Conservation (phyloP, 805 yeast genomes). For the Saccharomycopsis javanensis region DNA sequence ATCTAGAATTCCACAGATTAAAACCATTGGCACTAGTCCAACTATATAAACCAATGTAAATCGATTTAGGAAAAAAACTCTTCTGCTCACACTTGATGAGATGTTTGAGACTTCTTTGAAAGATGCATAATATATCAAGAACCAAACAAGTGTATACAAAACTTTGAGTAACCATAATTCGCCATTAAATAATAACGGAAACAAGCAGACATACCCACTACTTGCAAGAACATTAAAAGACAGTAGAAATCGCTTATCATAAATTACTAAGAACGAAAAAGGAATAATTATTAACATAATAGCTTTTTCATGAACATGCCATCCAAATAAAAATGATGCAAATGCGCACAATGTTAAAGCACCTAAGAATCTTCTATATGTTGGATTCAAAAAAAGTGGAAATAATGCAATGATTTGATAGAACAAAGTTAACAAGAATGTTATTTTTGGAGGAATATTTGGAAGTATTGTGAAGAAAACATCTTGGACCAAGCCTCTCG, state of each 20-base stretch:
- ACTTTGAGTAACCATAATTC: slow-evolving; percentile 73
- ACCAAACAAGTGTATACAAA: slow-evolving; percentile 76
- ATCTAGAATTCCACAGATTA: slow-evolving; percentile 38
- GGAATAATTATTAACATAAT: slow-evolving; percentile 85
- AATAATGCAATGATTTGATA: slow-evolving; percentile 71
- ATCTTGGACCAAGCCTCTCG: slow-evolving; percentile 84
- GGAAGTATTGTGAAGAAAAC: slow-evolving; percentile 76
- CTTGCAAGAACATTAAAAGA: slow-evolving; percentile 64
- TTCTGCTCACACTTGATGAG: slow-evolving; percentile 31
- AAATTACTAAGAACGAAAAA: slow-evolving; percentile 61
- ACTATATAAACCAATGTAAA: slow-evolving; percentile 55
- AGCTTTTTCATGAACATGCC: slow-evolving; percentile 99
- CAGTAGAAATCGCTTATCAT: slow-evolving; percentile 61
- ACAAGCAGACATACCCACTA: slow-evolving; percentile 78
- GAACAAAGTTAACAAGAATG: slow-evolving; percentile 74
- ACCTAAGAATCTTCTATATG: slow-evolving; percentile 70
- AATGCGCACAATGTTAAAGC: slow-evolving; percentile 82
- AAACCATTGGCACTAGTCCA: slow-evolving; percentile 57
- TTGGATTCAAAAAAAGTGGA: slow-evolving; percentile 64
- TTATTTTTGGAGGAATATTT: slow-evolving; percentile 62
- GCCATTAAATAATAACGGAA: slow-evolving; percentile 76
- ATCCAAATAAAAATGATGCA: slow-evolving; percentile 87
- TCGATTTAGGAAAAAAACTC: slow-evolving; percentile 63
- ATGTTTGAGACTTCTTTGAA: slow-evolving; percentile 56
- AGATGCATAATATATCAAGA: slow-evolving; percentile 62